Base-by-base conservation (phyloP, 2,329 filamentous ascomycete genomes). In the Apiospora pterosperma region DNA sequence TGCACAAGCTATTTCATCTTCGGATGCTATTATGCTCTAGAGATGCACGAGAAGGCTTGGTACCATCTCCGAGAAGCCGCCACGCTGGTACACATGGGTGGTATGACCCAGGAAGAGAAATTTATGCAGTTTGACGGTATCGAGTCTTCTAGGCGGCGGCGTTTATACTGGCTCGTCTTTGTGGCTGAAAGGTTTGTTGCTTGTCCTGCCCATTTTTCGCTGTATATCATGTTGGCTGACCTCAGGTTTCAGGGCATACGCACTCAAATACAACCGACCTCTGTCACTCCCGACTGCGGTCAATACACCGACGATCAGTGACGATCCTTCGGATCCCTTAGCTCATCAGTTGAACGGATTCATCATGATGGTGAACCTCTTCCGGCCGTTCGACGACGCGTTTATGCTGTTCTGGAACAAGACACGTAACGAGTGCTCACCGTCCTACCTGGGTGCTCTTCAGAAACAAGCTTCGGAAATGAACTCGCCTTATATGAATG, bases 1-100 rank as follows among this genome's bases (percentile, higher is more conserved):
- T 87, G 89, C 65, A 92, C 90, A n/a, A 93, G 90, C 63, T 93
- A 92, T 76, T 93, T 95, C 75, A 75, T 95, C 31, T 93, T 92
- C 70, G 90, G 86, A 41, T 90, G 89, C 65, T 87, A 90, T 74
- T 90, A 90, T 66, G 89, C 87, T 41, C 79, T 92, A 59, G 90
- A 93, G 67, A 82, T 89, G 74, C 90, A 93, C 74, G 88, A 91
- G 67, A 88, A 89, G 75, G 91, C 91, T 1, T 95, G 92, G 91
- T 93, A 89, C 73, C 88, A 92, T 74, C 80, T 95, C 11, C 88
- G 91, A 31, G 92, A 96, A 76, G 90, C 90, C 6, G 90, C 88
- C 1, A 93, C 91, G 6, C 81, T 95, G 76, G 82, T 85, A 34
- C 83, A 88, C 70, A 84, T 90, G 70, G 76, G 81, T 34, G 82